These are phyloP conservation scores for Phytophthora tubulina DNA, from an alignment of 352 stramenopile species.

Conservation along the genomic window DNA sequence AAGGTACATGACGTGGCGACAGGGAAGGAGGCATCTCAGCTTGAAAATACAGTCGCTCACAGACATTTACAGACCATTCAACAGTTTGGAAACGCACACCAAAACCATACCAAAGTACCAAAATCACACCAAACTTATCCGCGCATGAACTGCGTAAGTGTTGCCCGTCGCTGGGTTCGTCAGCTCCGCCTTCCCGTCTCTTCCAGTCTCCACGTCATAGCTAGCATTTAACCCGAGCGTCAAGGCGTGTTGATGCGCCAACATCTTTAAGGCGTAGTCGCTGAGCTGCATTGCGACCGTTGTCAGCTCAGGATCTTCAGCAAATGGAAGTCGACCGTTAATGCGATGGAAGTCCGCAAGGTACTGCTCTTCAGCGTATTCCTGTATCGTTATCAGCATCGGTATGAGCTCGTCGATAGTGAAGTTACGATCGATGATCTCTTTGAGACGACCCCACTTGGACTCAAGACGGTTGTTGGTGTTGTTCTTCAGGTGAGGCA, in stretches of 20 bases:
- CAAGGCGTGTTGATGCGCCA: conserved; percentile 1
- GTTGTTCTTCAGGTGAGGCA: conserved; percentile 19
- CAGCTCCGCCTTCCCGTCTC: background rate
- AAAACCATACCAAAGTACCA: background rate
- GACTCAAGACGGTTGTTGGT: conserved; percentile 21
- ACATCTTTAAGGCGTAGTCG: background rate
- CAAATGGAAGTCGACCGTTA: background rate
- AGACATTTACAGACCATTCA: background rate
- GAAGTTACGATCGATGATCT: background rate
- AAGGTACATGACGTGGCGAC: conserved; percentile 9
- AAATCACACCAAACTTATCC: conserved; percentile 5
- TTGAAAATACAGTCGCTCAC: conserved; percentile 9
- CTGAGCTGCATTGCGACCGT: background rate
- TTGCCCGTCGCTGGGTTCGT: background rate
- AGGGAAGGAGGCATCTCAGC: conserved; percentile 7
- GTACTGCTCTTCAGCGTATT: conserved; percentile 4
- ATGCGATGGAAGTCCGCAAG: conserved; percentile 10
- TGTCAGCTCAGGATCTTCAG: conserved; percentile 8
- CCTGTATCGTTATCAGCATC: conserved; percentile 14
- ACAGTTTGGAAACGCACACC: background rate
- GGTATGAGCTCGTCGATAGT: conserved; percentile 16
- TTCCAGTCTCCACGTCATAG: conserved; percentile 3
- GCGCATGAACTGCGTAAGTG: conserved; percentile 4
- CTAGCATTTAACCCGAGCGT: background rate
- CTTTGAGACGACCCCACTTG: conserved; percentile 21